Evolutionary conservation across 169 alveolate species (phyloP).

Genomic region (Plasmodium knowlesi): DNA sequence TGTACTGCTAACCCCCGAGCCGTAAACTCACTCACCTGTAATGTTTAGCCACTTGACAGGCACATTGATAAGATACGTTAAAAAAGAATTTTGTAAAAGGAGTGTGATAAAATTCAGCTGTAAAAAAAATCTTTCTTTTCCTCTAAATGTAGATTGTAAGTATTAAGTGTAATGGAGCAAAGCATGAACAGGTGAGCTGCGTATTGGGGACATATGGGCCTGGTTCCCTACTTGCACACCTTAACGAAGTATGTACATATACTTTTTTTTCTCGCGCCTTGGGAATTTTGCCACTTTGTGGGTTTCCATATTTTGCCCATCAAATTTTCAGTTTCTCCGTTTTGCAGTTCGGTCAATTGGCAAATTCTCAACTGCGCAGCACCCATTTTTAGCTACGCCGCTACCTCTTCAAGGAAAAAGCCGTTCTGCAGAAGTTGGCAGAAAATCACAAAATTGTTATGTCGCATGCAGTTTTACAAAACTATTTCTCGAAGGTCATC

Average conservation of each 20-base stretch:
- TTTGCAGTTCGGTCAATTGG: neutral
- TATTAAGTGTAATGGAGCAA: neutral
- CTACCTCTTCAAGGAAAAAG: neutral
- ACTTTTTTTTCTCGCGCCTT: neutral
- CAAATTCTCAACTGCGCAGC: neutral
- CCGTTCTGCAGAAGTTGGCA: neutral
- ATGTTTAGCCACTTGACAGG: neutral
- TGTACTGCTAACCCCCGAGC: neutral
- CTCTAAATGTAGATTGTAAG: neutral
- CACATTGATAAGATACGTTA: neutral
- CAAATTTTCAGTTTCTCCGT: neutral
- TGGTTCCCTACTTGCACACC: neutral
- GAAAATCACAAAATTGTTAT: neutral
- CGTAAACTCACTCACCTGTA: neutral
- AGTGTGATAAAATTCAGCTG: neutral
- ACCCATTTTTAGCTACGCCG: neutral
- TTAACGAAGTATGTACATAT: neutral
- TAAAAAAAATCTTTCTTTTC: neutral
- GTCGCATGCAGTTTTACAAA: neutral
- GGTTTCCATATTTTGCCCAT: neutral
- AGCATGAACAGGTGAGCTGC: neutral
- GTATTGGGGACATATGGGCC: neutral
- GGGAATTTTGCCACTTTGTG: neutral
- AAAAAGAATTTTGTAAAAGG: neutral
- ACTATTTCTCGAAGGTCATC: neutral